Base-by-base conservation (phyloP, 768 basidiomycete species). In the Boletus rubescentipes region DNA sequence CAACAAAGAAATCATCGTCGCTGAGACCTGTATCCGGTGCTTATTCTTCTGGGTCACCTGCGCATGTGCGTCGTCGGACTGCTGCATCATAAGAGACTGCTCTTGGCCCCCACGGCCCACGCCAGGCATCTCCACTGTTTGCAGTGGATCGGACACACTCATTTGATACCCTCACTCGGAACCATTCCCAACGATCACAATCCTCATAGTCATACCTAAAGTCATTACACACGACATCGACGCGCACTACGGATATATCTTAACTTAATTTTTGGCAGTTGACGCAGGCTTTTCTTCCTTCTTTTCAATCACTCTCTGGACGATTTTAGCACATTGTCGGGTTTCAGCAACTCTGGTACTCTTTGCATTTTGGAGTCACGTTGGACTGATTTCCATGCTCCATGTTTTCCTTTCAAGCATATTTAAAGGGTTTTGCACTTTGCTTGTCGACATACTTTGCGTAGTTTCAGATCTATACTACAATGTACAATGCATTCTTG, bases 91-190 rank as follows among this genome's bases (percentile, higher is more conserved):
- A 71, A 38, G 39, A 51, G 51, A 38, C 18, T 40, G 29, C 23
- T 46, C 39, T n/a, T 23, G 45, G 32, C 18, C 36, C 16, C 29
- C 31, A 10, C 47, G 40, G 21, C 31, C 42, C 40, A 46, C 20
- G 29, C 36, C 35, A 30, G 43, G 49, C 53, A 61, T 60, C 32
- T 54, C 35, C 59, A 55, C 49, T 40, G 40, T 38, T 46, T 44
- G 29, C 54, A 45, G 54, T 55, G 46, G 46, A 51, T 50, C 9
- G 44, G 51, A 57, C 53, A 60, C 63, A 55, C 49, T 64, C 63
- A 58, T 60, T 62, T 58, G 57, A 72, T 72, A 69, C 64, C 67
- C 59, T 48, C 45, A 61, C 23, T 46, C 53, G 55, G 58, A 67
- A 54, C 26, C 37, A 55, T 48, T 20, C 32, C 16, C 60, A 56